Evolutionary conservation across 2,329 filamentous ascomycete genomes (phyloP).

Genomic region (Talaromyces sp.): DNA sequence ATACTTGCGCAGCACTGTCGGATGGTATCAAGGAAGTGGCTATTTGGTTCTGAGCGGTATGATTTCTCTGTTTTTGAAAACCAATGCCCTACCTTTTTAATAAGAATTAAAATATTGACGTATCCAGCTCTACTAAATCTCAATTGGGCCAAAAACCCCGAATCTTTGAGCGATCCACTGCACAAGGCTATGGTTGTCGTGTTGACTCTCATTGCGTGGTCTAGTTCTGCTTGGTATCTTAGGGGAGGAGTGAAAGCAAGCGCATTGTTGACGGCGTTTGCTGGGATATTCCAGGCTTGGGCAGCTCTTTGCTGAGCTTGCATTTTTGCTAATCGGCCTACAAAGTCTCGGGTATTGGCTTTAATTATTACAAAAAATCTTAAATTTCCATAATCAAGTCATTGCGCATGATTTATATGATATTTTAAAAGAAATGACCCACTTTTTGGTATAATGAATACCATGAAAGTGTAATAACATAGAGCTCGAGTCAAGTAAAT

Average conservation of each 20-base stretch:
- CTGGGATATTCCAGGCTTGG: background rate
- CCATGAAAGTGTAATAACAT: background rate
- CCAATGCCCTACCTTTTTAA: background rate
- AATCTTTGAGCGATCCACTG: background rate
- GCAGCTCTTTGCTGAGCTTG: background rate
- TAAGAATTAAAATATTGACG: background rate
- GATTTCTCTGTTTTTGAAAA: background rate
- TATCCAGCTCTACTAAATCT: background rate
- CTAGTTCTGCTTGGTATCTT: background rate
- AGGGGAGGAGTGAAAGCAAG: background rate
- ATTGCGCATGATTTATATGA: background rate
- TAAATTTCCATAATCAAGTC: background rate
- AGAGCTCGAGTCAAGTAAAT: background rate
- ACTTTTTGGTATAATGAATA: background rate
- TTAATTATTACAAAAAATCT: background rate
- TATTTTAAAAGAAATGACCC: background rate
- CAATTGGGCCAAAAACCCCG: background rate
- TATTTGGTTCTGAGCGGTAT: background rate
- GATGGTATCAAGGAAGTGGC: conserved; percentile 14
- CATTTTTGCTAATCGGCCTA: background rate
- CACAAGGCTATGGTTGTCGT: background rate
- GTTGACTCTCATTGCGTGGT: background rate
- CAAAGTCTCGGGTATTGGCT: background rate
- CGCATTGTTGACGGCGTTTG: background rate
- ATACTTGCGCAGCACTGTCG: conserved; percentile 17